Conservation (phyloP, 495 filamentous ascomycete genomes). For the Penicillium cosmopolitanum region DNA sequence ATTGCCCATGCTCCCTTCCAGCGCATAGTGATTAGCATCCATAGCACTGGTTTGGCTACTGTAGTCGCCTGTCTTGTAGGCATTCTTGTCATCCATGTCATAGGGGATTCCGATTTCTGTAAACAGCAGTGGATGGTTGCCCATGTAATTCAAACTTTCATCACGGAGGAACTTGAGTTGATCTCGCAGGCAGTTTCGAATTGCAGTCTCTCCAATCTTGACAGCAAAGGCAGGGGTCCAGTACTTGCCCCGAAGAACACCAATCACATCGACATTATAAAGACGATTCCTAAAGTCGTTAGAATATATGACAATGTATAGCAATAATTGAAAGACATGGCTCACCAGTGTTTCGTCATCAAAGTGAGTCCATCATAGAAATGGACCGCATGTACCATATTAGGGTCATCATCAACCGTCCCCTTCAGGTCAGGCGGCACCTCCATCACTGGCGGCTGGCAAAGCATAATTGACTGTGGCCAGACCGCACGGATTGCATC, state of each 20-base stretch:
- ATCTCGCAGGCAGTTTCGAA: constrained; percentile 90
- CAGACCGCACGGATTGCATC: constrained; percentile 75
- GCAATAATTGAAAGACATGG: not conserved
- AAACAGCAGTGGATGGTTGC: constrained; percentile 85
- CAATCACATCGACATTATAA: constrained; percentile 97
- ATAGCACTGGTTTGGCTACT: constrained; percentile 90
- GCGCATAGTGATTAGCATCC: constrained; percentile 94
- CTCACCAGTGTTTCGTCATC: constrained; percentile 93
- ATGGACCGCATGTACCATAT: constrained; percentile 91
- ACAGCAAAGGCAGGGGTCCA: constrained; percentile 85
- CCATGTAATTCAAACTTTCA: constrained; percentile 90
- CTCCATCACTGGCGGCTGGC: constrained; percentile 90
- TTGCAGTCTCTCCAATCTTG: constrained; percentile 91
- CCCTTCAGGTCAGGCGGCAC: constrained; percentile 87
- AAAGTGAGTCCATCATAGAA: constrained; percentile 97
- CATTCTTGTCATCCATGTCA: constrained; percentile 96
- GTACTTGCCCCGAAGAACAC: constrained; percentile 87
- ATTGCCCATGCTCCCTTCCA: constrained; percentile 79
- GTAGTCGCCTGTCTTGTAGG: constrained; percentile 96
- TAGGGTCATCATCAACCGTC: constrained; percentile 83
- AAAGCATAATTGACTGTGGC: constrained; percentile 82
- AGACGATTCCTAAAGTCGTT: constrained; percentile 68
- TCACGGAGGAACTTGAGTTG: constrained; percentile 86
- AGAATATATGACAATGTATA: constrained; percentile 2
- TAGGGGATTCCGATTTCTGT: constrained; percentile 98